phyloP scores from a whole-genome alignment of 352 stramenopile genomes.

The Pythium pyrilobum region DNA sequence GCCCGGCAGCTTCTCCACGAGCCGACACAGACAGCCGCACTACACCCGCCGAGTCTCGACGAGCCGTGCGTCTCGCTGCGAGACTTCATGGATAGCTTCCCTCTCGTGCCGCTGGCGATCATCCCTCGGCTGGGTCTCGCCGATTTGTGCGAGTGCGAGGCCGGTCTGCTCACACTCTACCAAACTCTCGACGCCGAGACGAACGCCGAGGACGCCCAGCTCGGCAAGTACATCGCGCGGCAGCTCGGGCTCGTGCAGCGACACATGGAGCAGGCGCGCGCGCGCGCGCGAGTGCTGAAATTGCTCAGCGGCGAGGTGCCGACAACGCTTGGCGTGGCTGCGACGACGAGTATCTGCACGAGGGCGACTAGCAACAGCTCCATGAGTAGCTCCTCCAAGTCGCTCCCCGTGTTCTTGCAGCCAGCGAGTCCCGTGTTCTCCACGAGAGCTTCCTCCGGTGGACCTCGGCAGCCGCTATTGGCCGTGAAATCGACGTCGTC shows the following conservation, averaged over 20 bases:
- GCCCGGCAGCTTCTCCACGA: constrained; percentile 9
- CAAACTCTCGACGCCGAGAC: constrained; percentile 26
- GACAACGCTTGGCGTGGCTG: background rate
- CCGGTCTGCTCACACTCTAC: constrained; percentile 30
- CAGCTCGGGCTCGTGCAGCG: constrained; percentile 48
- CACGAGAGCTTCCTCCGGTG: background rate
- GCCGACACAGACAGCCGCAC: background rate
- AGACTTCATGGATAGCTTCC: constrained; percentile 64
- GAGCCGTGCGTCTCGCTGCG: constrained; percentile 17
- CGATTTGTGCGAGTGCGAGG: constrained; percentile 44
- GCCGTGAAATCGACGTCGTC: constrained; percentile 3
- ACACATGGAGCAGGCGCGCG: constrained; percentile 46
- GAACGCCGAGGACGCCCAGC: constrained; percentile 34
- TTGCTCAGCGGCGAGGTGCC: constrained; percentile 21
- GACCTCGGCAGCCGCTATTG: background rate
- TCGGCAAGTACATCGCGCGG: constrained; percentile 52
- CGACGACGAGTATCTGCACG: background rate
- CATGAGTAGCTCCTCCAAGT: background rate
- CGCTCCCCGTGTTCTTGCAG: constrained; percentile 18
- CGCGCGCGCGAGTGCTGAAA: constrained; percentile 44
- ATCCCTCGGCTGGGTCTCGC: constrained; percentile 38
- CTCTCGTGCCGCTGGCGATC: constrained; percentile 47
- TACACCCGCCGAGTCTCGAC: background rate
- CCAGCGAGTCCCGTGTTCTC: background rate
- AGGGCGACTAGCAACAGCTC: background rate